A percentile compares a stretch with the other conserved stretches of the same genome.
These are phyloP conservation scores for Backusella circina DNA, from an alignment of 192 early-diverging fungal genomes.

Conservation along the genomic window DNA sequence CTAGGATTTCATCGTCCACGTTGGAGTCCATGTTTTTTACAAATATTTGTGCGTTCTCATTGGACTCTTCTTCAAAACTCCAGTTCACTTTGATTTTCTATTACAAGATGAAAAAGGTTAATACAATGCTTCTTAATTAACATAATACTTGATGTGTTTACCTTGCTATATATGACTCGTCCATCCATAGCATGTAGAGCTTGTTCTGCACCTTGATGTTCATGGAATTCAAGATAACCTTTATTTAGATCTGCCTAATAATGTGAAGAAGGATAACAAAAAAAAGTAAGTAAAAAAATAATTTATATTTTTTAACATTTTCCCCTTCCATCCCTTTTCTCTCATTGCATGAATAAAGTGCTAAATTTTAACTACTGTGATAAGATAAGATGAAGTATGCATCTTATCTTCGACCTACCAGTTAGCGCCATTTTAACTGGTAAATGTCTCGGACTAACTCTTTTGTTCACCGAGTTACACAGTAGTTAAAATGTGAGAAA, in stretches of 20 bases:
- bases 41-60: slow-evolving; percentile 4
- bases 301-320: neutral
- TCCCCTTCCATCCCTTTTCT: neutral
- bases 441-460: neutral
- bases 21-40: neutral
- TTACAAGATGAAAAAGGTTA: neutral
- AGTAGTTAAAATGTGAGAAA: neutral
- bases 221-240: slow-evolving; percentile 81
- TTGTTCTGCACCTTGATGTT: slow-evolving; percentile 64
- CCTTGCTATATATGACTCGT: slow-evolving; percentile 52
- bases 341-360: neutral
- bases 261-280: neutral
- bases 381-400: slow-evolving; percentile 5
- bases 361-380: neutral
- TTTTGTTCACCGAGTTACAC: slow-evolving; percentile 1
- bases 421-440: neutral
- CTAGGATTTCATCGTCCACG: neutral
- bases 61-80: slow-evolving; percentile 7
- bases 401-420: slow-evolving; percentile 2
- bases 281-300: neutral
- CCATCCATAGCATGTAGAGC: slow-evolving; percentile 75
- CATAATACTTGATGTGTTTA: slow-evolving; percentile 21
- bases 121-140: neutral
- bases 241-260: slow-evolving; percentile 52
- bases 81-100: slow-evolving; percentile 26